Base-by-base conservation (phyloP, 345 rosid species). In the Salix dunnii region DNA sequence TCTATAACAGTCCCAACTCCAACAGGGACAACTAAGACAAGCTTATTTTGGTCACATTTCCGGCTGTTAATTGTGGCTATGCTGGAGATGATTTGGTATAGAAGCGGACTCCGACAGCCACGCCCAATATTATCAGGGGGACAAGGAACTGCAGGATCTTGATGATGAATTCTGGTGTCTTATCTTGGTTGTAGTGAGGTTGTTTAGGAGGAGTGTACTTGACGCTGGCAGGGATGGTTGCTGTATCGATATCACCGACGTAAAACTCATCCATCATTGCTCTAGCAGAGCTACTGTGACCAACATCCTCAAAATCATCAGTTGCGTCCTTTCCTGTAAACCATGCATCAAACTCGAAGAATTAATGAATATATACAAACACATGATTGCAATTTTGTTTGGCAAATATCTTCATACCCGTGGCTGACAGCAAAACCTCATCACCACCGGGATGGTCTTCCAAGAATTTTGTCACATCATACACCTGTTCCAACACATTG, bases 251-350 rank as follows among this genome's bases (percentile, higher is more conserved):
- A 20, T 88, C 87, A 40, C 99, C 99, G 0, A 93, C 84, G 17
- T 86, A 90, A 83, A 77, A 86, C 78, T 93, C 98, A 43, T 90
- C 98, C 86, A 93, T 85, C 97, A 93, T 92, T 5, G 94, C 92
- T 75, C 84, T 88, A 4, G 99, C 99, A 25, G 83, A 87, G 64
- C 78, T 82, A 77, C 99, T 93, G 75, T 96, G 99, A 16, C 97
- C 99, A 18, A 96, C 95, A 82, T 96, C 97, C 79, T 91, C 98
- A 28, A 96, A 96, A 80, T 96, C 98, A 79, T 92, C 91, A 7
- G 97, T 92, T 0, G 98, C 97, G 63, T 96, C 98, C 86, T 96
- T 95, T 79, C 97, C 99, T 95, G 85, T 20, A 48, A 55, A 30
- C 23, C 67, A 67, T 1, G 8, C 7, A 70, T 27, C 28, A 28